Evolutionary conservation across 2,329 filamentous ascomycete genomes (phyloP).

Genomic region (Cercospora sp.): DNA sequence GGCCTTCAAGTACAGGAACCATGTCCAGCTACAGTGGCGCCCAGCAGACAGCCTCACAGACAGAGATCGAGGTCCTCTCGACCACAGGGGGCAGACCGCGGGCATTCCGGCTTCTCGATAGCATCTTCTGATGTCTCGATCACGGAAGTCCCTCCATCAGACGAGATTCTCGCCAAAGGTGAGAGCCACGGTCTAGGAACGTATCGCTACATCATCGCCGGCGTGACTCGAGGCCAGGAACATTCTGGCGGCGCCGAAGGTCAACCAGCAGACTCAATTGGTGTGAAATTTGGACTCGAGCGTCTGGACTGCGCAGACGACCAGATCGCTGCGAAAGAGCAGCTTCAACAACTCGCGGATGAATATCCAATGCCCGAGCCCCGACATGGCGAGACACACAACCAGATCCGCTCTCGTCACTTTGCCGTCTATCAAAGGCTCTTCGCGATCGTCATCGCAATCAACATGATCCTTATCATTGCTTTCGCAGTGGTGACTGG

Average conservation of each 20-base stretch:
- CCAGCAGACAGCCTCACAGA: background rate
- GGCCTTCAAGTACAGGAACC: slow-evolving; percentile 4
- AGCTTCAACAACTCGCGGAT: slow-evolving; percentile 27
- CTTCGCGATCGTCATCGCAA: slow-evolving; percentile 33
- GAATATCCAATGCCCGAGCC: slow-evolving; percentile 29
- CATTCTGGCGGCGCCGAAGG: slow-evolving; percentile 4
- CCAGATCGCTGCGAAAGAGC: slow-evolving; percentile 29
- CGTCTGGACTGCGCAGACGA: slow-evolving; percentile 13
- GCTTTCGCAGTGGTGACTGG: slow-evolving; percentile 1
- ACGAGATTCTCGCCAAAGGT: slow-evolving; percentile 5
- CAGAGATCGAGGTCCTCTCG: background rate
- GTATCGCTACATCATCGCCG: slow-evolving; percentile 2
- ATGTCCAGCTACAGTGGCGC: slow-evolving; percentile 2
- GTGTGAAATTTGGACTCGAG: slow-evolving; percentile 11
- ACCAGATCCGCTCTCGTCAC: slow-evolving; percentile 35
- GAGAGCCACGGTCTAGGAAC: slow-evolving; percentile 14
- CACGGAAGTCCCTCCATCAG: slow-evolving; percentile 8
- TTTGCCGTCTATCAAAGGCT: slow-evolving; percentile 38
- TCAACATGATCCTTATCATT: slow-evolving; percentile 33
- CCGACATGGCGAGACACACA: slow-evolving; percentile 24
- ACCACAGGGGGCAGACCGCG: background rate
- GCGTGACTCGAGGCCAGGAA: background rate
- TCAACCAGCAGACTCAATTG: background rate
- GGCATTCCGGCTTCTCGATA: slow-evolving; percentile 4
- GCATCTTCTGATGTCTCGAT: slow-evolving; percentile 15